phyloP scores from a whole-genome alignment of 163 green algal genomes.

The Scenedesmus sp. region DNA sequence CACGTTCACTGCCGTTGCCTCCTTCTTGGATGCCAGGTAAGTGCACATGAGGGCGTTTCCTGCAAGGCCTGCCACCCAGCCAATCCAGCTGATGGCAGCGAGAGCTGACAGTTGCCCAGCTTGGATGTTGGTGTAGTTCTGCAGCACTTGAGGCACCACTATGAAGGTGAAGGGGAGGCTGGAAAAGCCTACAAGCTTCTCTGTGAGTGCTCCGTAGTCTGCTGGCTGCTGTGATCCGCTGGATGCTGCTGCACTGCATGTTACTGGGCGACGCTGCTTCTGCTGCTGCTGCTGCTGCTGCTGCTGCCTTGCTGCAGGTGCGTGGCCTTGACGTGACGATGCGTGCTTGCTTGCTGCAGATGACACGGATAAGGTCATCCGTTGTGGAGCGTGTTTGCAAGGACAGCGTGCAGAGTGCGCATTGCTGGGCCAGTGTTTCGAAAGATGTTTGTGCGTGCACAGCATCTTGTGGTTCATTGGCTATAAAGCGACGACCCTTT shows the following conservation, averaged over 20 bases:
- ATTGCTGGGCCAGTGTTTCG: background rate
- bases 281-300: background rate
- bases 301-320: background rate
- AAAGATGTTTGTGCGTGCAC: background rate
- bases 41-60: conserved; percentile 80
- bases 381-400: background rate
- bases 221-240: background rate
- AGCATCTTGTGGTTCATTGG: background rate
- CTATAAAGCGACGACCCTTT: background rate
- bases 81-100: conserved; percentile 45
- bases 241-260: background rate
- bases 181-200: conserved; percentile 37
- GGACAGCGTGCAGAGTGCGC: background rate
- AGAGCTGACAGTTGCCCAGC: conserved; percentile 39
- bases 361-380: background rate
- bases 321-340: background rate
- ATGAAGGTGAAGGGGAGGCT: conserved; percentile 53
- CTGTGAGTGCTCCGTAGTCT: conserved; percentile 17
- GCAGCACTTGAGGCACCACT: conserved; percentile 48
- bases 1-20: conserved; percentile 69
- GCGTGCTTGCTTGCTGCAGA: background rate
- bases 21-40: conserved; percentile 64
- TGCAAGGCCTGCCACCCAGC: conserved; percentile 60
- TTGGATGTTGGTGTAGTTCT: conserved; percentile 44
- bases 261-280: background rate